Evolutionary conservation across 768 basidiomycete genomes (phyloP).

Genomic region (Saitozyma podzolica): DNA sequence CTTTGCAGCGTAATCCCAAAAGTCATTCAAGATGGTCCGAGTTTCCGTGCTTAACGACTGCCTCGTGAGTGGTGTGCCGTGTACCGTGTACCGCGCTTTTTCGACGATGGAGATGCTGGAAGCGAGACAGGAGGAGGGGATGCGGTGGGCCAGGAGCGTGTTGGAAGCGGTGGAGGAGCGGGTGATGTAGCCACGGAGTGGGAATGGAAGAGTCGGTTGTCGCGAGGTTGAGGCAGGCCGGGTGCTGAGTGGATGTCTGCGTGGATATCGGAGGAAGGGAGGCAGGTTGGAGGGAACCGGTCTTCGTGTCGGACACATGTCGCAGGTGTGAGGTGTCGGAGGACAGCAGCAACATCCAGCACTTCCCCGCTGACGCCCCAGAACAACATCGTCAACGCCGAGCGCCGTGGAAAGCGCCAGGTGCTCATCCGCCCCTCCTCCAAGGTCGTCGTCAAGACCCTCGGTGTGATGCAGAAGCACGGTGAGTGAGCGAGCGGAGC

Average conservation of each 20-base stretch:
- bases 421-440: constrained; percentile 95
- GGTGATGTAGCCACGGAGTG: no score
- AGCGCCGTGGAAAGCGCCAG: constrained; percentile 99
- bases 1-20: constrained; percentile 12
- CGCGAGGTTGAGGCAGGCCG: neutral
- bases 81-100: no score
- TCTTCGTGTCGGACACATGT: neutral
- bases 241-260: neutral
- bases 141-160: neutral
- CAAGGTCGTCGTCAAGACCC: constrained; percentile 96
- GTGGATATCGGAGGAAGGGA: neutral
- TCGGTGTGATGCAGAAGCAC: constrained; percentile 98
- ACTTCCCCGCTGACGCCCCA: constrained; percentile 14
- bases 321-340: neutral
- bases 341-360: constrained; percentile 1
- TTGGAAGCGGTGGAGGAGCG: no score
- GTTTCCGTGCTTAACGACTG: constrained; percentile 55
- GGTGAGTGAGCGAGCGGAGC: constrained; percentile 60
- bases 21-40: constrained; percentile 55
- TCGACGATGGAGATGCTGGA: neutral
- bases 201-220: no score
- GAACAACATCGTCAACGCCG: constrained; percentile 99
- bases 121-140: neutral
- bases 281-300: neutral
- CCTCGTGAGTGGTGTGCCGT: constrained; percentile 47